phyloP scores from a whole-genome alignment of 805 yeast genomes.

The Ogataea nitratoaversa region DNA sequence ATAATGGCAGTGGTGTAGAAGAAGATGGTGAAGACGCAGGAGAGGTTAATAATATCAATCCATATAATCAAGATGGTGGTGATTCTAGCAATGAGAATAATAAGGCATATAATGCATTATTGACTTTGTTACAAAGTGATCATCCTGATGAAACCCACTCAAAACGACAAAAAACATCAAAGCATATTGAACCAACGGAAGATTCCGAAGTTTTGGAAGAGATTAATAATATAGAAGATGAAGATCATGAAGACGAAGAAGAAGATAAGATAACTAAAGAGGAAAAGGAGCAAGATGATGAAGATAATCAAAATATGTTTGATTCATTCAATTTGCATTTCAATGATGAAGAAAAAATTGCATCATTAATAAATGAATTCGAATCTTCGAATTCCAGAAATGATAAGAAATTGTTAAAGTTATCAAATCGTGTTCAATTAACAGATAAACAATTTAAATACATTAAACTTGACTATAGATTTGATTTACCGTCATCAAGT shows the following conservation, averaged over 20 bases:
- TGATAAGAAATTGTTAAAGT: constrained; percentile 19
- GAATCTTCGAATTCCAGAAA: constrained; percentile 7
- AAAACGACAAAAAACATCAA: constrained; percentile 6
- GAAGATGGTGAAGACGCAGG: constrained; percentile 30
- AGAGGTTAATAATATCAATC: constrained; percentile 25
- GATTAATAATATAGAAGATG: constrained; percentile 15
- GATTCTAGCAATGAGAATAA: constrained; percentile 16
- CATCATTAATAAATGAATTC: constrained; percentile 25
- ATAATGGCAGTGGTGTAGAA: constrained; percentile 11
- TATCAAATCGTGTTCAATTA: constrained; percentile 8
- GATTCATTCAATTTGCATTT: constrained; percentile 84
- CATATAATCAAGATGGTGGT: constrained; percentile 19
- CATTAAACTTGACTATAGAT: constrained; percentile 31
- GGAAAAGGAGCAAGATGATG: constrained; percentile 36
- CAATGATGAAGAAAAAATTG: constrained; percentile 43
- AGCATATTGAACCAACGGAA: constrained; percentile 11
- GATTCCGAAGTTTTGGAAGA: constrained; percentile 5
- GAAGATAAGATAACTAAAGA: constrained; percentile 28
- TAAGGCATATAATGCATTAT: constrained; percentile 28
- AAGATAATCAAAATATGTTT: constrained; percentile 18
- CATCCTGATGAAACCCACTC: constrained; percentile 14
- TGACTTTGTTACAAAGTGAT: constrained; percentile 23
- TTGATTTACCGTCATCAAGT: constrained; percentile 5
- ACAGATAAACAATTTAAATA: constrained; percentile 23
- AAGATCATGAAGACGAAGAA: constrained; percentile 13